Conservation (phyloP, 2,329 filamentous ascomycete genomes). For the Talaromyces albobiverticillius region DNA sequence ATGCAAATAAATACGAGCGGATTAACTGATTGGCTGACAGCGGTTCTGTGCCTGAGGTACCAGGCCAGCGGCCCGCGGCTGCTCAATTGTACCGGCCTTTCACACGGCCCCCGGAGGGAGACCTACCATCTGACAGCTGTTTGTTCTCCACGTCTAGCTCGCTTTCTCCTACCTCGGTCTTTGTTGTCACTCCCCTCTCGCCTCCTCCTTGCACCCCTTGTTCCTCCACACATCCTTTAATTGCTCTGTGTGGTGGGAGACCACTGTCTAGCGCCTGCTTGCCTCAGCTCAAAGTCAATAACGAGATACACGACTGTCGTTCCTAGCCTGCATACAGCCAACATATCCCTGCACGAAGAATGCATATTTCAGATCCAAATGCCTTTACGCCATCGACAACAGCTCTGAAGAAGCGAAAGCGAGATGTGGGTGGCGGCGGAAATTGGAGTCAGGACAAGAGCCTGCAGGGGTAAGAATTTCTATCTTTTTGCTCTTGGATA, state of each 20-base stretch:
- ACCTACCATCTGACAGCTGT: too few species aligned
- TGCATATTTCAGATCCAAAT: slow-evolving; percentile 13
- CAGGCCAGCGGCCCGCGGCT: not conserved
- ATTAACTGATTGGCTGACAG: not conserved
- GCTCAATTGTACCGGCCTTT: not conserved
- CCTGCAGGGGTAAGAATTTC: slow-evolving; percentile 9
- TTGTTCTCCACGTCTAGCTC: too few species aligned
- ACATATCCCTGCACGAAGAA: not conserved
- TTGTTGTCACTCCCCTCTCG: not conserved
- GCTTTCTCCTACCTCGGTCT: too few species aligned
- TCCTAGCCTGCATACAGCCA: too few species aligned
- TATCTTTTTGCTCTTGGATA: not conserved
- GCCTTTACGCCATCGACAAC: slow-evolving; percentile 11
- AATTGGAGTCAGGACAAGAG: slow-evolving; percentile 15
- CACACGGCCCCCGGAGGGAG: too few species aligned
- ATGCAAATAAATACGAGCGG: too few species aligned
- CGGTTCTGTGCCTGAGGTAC: not conserved
- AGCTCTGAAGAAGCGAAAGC: slow-evolving; percentile 25
- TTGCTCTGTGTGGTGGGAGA: not conserved
- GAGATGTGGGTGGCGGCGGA: slow-evolving; percentile 16
- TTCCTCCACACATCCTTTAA: not conserved
- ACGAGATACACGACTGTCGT: too few species aligned
- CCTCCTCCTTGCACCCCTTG: not conserved
- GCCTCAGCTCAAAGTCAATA: too few species aligned
- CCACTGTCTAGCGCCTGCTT: too few species aligned